phyloP scores from a whole-genome alignment of 2,329 filamentous ascomycete genomes.

The Aureobasidium melanogenum region DNA sequence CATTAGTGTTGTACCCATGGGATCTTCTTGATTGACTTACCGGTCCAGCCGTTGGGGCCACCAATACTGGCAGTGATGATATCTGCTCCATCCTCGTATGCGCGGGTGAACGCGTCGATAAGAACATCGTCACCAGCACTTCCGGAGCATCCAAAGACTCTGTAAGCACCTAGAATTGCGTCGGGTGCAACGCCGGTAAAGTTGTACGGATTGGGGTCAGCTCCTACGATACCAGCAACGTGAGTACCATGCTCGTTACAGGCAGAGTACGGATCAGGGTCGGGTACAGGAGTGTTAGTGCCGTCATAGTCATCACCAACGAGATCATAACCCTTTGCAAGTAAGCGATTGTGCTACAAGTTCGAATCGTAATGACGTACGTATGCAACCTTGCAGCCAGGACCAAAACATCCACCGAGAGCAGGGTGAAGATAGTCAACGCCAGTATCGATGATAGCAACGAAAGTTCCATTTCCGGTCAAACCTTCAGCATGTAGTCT shows the following conservation, averaged over 20 bases:
- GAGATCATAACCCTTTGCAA: slow-evolving; percentile 42
- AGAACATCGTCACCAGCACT: slow-evolving; percentile 47
- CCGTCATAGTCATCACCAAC: slow-evolving; percentile 42
- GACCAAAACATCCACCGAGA: slow-evolving; percentile 56
- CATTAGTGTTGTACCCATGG: background rate
- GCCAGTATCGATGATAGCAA: slow-evolving; percentile 37
- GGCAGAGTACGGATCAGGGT: slow-evolving; percentile 45
- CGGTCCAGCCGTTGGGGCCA: slow-evolving; percentile 25
- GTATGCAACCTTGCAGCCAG: slow-evolving; percentile 48
- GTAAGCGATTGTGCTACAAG: background rate
- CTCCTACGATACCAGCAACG: slow-evolving; percentile 54
- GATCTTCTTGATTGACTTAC: background rate
- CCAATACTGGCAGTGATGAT: slow-evolving; percentile 32
- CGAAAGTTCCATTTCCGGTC: slow-evolving; percentile 37
- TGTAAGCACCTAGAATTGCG: slow-evolving; percentile 48
- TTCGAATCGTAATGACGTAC: background rate
- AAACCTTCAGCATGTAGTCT: slow-evolving; percentile 35
- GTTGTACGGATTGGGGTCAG: slow-evolving; percentile 44
- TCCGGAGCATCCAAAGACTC: slow-evolving; percentile 49
- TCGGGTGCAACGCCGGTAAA: slow-evolving; percentile 51
- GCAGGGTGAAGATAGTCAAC: slow-evolving; percentile 56
- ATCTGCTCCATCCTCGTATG: slow-evolving; percentile 43
- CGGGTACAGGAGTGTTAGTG: slow-evolving; percentile 34
- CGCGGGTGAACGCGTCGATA: slow-evolving; percentile 51
- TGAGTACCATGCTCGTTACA: slow-evolving; percentile 54